Base-by-base conservation (phyloP, 2,329 filamentous ascomycete genomes). In the Trichocomaceae sp. region DNA sequence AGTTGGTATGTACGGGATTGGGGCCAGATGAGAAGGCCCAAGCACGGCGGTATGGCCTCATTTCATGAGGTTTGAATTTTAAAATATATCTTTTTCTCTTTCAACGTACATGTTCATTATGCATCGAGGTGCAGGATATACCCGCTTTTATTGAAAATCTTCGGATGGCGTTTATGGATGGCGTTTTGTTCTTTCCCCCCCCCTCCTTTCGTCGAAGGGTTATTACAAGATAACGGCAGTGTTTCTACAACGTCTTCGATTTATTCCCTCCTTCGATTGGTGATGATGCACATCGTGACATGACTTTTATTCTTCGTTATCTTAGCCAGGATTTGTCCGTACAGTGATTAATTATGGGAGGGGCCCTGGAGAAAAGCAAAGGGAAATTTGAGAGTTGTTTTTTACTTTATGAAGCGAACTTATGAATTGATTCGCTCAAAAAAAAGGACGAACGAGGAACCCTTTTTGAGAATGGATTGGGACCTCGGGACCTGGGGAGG, bases 91-190 rank as follows among this genome's bases (percentile, higher is more conserved):
- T 58, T 26, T 29, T 29, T 29, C 10, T 52, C 54, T 56, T 61
- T 59, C 59, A 60, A 52, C 59, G 44, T 59, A 70, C 67, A 70
- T 71, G 69, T 49, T 56, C 29, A 44, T 56, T 46, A 72, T 74
- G 72, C 72, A 74, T 74, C 64, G 69, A 66, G 72, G 72, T 73
- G 71, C 72, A 72, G 72, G 72, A 74, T 75, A 75, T 75, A 75
- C 72, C 72, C 72, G 71, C 71, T 70, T 74, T 74, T 59, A 53
- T 53, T 71, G 63, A 67, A 69, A 64, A 64, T 53, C 46, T 64
- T 69, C 61, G 69, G 69, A 69, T 60, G 69, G 69, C 69, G 69
- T 71, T 72, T 42, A 60, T 60, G 62, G 52, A 45, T 51, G 57
- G 57, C 47, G 54, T 58, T 52, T 45, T 17, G 23, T 55, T 46